phyloP scores from a whole-genome alignment of 2,329 filamentous ascomycete species.

The Lachnellula willkommii region DNA sequence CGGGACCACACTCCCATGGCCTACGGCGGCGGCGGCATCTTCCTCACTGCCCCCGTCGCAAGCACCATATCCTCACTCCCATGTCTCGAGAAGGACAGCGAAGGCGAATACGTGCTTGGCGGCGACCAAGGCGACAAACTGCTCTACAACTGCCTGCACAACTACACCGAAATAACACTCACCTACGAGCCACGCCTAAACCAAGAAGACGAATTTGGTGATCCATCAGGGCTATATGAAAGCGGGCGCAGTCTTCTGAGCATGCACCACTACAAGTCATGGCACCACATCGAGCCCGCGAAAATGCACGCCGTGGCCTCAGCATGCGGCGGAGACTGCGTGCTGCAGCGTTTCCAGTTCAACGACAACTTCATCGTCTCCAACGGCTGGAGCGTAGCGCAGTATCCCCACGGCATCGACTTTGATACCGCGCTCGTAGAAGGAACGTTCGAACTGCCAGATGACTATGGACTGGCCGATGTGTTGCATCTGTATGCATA shows the following conservation, averaged over 20 bases:
- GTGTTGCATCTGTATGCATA: slow-evolving; percentile 37
- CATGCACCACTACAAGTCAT: slow-evolving; percentile 32
- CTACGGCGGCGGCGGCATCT: slow-evolving; percentile 31
- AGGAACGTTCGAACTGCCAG: slow-evolving; percentile 25
- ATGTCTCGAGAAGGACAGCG: slow-evolving; percentile 23
- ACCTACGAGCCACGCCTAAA: slow-evolving; percentile 25
- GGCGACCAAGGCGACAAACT: slow-evolving; percentile 30
- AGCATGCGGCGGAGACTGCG: slow-evolving; percentile 31
- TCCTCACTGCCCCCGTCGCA: slow-evolving; percentile 25
- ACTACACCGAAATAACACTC: slow-evolving; percentile 24
- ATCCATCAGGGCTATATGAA: slow-evolving; percentile 31
- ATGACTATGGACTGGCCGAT: slow-evolving; percentile 27
- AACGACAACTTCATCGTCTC: slow-evolving; percentile 27
- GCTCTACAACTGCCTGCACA: slow-evolving; percentile 29
- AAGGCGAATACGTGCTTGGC: slow-evolving; percentile 19
- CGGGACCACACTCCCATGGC: slow-evolving; percentile 25
- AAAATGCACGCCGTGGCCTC: slow-evolving; percentile 25
- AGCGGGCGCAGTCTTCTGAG: slow-evolving; percentile 24
- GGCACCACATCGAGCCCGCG: slow-evolving; percentile 24
- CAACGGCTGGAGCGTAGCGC: slow-evolving; percentile 26
- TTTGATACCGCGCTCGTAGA: slow-evolving; percentile 29
- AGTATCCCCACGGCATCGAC: slow-evolving; percentile 29
- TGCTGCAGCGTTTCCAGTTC: slow-evolving; percentile 30
- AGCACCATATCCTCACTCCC: slow-evolving; percentile 17
- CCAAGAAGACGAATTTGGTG: slow-evolving; percentile 30